Evolutionary conservation across 2,329 filamentous ascomycete genomes (phyloP), one percentile per base, ranked within the genome.

Genomic region (Cladosporium velox): DNA sequence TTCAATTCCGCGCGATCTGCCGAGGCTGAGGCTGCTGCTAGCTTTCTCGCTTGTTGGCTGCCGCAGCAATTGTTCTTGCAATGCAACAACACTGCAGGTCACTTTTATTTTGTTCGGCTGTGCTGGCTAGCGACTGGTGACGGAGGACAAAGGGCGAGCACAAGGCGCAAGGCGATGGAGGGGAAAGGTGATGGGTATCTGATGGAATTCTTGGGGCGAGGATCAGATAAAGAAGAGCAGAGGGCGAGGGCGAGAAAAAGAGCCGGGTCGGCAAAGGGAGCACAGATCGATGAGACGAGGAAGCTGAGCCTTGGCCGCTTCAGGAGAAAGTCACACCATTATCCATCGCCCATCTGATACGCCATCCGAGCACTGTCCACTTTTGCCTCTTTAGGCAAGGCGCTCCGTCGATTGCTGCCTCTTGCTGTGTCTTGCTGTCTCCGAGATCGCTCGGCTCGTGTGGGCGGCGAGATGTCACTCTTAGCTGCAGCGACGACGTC

Each of bases 311-410:
- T 52, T 52, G 59, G 59, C 59, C 47, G 34, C 15, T 58, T 26
- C 55, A 52, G 44, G 41, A 51, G 30, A 52, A 62, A 62, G 47
- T 62, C 59, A 52, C 44, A 47, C 59, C 59, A 62, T 62, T 52
- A 21, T 52, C 28, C 38, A 47, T 49, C 28, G 26, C 15, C 44
- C 44, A 52, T 62, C 59, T 62, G 59, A 62, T 62, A 62, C 59
- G 44, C 44, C 44, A 12, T 47, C 38, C 21, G 11, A 35, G n/a
- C 44, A 41, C 47, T 47, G 58, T 32, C 30, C 58, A 49, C 38
- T 60, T 24, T 35, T 62, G 28, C 59, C 59, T 38, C 4, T 18
- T 41, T n/a, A 14, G 32, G 59, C 11, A 62, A 52, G 30, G 44
- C 59, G 59, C 59, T 62, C 59, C 59, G 30, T 26, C 44, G 30